Evolutionary conservation across 2,329 filamentous ascomycete species (phyloP).

Genomic region (Stemphylium lycopersici): DNA sequence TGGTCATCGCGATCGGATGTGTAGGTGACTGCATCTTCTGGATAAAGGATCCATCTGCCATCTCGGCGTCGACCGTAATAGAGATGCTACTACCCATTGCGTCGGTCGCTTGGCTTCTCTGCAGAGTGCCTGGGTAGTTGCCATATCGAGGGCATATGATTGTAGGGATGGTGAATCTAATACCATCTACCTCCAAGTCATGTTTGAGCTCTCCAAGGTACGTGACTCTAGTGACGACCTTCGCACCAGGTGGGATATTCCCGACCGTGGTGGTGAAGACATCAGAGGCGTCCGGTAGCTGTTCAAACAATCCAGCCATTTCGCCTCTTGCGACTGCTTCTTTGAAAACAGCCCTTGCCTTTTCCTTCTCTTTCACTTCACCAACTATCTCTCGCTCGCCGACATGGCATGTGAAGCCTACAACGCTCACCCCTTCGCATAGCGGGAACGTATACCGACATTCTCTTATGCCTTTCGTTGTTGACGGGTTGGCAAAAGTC

Average conservation of each 20-base stretch:
- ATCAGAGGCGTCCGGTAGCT: conserved; percentile 65
- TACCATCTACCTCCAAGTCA: conserved; percentile 69
- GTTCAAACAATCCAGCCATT: conserved; percentile 69
- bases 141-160: conserved; percentile 72
- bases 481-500: conserved; percentile 66
- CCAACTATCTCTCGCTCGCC: conserved; percentile 66
- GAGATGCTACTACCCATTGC: conserved; percentile 51
- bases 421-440: conserved; percentile 74
- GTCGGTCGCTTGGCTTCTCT: conserved; percentile 10
- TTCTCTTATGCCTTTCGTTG: conserved; percentile 55
- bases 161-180: conserved; percentile 72
- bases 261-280: conserved; percentile 72
- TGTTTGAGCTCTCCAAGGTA: conserved; percentile 76
- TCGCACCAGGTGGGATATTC: conserved; percentile 66
- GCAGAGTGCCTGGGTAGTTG: conserved; percentile 49
- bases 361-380: conserved; percentile 68
- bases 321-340: conserved; percentile 64
- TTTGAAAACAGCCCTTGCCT: conserved; percentile 66
- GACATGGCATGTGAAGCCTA: conserved; percentile 69
- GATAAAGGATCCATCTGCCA: conserved; percentile 64
- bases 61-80: conserved; percentile 65
- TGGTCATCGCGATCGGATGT: conserved; percentile 69
- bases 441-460: conserved; percentile 73
- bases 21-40: conserved; percentile 69
- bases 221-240: conserved; percentile 65